Conservation (phyloP, 139 green algal genomes). For the Nannochloris sp. region DNA sequence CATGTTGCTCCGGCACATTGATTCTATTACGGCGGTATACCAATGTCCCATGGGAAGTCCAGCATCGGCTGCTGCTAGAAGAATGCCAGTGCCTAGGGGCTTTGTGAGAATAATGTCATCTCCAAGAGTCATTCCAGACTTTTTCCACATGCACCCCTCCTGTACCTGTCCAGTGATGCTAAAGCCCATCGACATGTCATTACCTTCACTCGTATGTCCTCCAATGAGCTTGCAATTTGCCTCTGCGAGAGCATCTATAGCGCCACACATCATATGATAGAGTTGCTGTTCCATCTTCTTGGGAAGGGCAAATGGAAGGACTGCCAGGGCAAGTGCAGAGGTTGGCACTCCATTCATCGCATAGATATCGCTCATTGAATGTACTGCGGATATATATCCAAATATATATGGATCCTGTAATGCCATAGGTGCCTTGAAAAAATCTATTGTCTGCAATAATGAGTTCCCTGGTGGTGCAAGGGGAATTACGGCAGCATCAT, state of each 20-base stretch:
- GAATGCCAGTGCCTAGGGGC: conserved; percentile 61
- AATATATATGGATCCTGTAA: conserved; percentile 74
- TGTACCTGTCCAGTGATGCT: conserved; percentile 38
- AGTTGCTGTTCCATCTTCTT: conserved; percentile 64
- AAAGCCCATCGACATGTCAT: conserved; percentile 57
- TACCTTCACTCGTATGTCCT: conserved; percentile 73
- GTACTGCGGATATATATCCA: conserved; percentile 65
- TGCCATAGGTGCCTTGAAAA: conserved; percentile 56
- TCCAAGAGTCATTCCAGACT: conserved; percentile 48
- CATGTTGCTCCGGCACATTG: conserved; percentile 53
- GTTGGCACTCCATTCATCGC: conserved; percentile 75
- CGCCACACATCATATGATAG: conserved; percentile 69
- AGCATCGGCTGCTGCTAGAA: conserved; percentile 71
- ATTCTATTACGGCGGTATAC: conserved; percentile 21
- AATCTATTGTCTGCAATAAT: conserved; percentile 78
- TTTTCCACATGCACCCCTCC: conserved; percentile 39
- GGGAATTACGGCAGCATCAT: conserved; percentile 63
- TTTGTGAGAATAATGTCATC: conserved; percentile 86
- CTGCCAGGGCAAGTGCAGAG: conserved; percentile 62
- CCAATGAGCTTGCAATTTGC: conserved; percentile 69
- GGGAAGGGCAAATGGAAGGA: conserved; percentile 51
- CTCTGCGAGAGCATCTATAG: conserved; percentile 31
- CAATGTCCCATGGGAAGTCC: conserved; percentile 45
- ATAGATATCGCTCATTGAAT: conserved; percentile 72
- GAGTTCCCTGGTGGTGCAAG: conserved; percentile 48